These are phyloP conservation scores for Auricularia sp. DNA, from an alignment of 768 basidiomycete species.

Conservation along the genomic window DNA sequence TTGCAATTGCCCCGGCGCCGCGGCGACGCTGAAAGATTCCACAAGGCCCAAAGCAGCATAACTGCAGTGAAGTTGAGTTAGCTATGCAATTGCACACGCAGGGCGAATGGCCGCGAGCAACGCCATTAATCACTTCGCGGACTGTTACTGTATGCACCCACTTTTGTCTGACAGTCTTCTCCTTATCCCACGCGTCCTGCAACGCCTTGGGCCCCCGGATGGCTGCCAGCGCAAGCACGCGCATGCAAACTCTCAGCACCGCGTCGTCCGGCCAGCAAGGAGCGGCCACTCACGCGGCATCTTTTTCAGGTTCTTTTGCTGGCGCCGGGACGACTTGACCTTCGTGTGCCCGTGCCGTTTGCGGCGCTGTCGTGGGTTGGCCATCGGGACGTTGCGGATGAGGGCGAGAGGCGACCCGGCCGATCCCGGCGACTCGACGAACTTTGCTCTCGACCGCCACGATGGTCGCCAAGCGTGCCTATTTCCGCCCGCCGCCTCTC, in stretches of 20 bases:
- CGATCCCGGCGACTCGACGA: background rate
- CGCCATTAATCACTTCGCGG: background rate
- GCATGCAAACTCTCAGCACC: background rate
- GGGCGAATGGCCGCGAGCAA: background rate
- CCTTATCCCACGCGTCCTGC: constrained; percentile 79
- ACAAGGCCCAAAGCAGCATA: constrained; percentile 70
- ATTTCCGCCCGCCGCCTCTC: background rate
- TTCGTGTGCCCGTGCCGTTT: constrained; percentile 63
- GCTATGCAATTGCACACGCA: too few species aligned
- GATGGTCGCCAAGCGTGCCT: background rate
- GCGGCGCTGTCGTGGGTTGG: constrained; percentile 85
- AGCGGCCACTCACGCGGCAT: constrained; percentile 7
- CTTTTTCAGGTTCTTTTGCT: constrained; percentile 68
- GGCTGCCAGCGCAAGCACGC: too few species aligned
- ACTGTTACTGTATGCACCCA: constrained; percentile 27
- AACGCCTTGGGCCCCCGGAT: constrained; percentile 74
- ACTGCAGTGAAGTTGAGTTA: constrained; percentile 27
- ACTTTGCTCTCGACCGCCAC: background rate
- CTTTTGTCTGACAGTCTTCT: constrained; percentile 89
- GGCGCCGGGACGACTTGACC: constrained; percentile 62
- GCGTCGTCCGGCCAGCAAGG: background rate
- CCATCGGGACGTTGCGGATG: constrained; percentile 41
- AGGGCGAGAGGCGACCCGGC: background rate
- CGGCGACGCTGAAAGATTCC: constrained; percentile 39
- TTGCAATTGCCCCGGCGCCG: background rate